Base-by-base conservation (phyloP, 148 eudicot genomes). In the Vaccinium myrtillus region DNA sequence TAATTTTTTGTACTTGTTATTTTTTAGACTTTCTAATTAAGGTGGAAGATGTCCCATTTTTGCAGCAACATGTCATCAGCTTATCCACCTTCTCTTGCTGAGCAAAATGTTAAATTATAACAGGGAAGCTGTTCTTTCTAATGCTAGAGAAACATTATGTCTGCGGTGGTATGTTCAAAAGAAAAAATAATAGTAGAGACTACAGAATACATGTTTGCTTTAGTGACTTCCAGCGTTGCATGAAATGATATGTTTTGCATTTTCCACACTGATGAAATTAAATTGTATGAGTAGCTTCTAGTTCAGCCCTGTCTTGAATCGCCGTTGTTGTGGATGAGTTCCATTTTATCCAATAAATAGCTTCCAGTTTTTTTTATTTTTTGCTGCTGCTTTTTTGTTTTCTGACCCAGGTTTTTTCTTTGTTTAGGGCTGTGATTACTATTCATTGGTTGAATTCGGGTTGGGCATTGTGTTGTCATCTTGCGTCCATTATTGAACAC, bases 381-480 rank as follows among this genome's bases (percentile, higher is more conserved):
- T 11, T 1, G 2, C 73, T 13, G 13, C 8, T 53, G 11, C 12
- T 10, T 53, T 53, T 53, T 13, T 13, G 11, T 53, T 69, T 27
- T 69, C 74, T 69, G 74, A 69, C 74, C 43, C 2, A 84, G 84
- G 88, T 82, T 88, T 87, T 87, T 87, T 85, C 86, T 87, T 84
- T 90, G 88, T 90, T 85, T 92, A 91, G 93, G 94, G 84, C 91
- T 91, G 82, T 91, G 90, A 92, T 85, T 77, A 81, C 87, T 81
- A 75, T 88, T 82, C 85, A 61, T 86, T 90, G 91, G 90, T 91
- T 88, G 87, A 87, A 56, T 87, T 73, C 51, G 75, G 79, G 83
- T 71, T 87, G 89, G 89, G 89, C 86, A 90, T 87, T 85, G 46
- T 79, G 89, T 83, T 84, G 19, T 80, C 78, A 54, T 82, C 87